A percentile compares a stretch with the other conserved stretches of the same genome.
Conservation (phyloP, 495 filamentous ascomycete species). For the Elasticomyces elasticus region DNA sequence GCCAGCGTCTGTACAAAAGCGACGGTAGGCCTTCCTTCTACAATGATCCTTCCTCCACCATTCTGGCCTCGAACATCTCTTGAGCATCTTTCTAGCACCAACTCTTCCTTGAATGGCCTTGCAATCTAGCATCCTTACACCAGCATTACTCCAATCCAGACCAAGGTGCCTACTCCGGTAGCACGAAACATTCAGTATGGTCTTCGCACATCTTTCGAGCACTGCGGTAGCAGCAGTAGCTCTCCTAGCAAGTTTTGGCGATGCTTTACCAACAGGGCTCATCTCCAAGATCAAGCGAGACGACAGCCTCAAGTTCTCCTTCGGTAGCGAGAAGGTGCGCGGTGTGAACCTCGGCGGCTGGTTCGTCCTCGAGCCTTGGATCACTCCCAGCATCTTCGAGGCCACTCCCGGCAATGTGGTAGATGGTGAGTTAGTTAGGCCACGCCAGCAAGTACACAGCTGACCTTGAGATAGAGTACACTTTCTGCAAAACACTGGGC, state of each 20-base stretch:
- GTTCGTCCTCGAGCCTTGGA: constrained; percentile 40
- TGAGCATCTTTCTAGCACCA: not conserved
- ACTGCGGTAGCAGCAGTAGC: constrained; percentile 16
- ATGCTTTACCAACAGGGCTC: constrained; percentile 11
- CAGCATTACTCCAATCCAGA: not conserved
- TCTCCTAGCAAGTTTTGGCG: constrained; percentile 8
- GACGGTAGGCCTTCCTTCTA: not conserved
- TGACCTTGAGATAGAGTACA: constrained; percentile 23
- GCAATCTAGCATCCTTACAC: not conserved
- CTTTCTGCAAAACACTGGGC: constrained; percentile 28
- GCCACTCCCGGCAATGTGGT: constrained; percentile 25
- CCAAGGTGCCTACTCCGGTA: constrained; percentile 1
- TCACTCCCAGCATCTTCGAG: constrained; percentile 39
- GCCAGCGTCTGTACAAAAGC: not conserved
- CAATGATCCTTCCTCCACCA: not conserved
- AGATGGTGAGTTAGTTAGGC: constrained; percentile 23
- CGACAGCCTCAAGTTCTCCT: constrained; percentile 26
- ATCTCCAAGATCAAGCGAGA: constrained; percentile 22
- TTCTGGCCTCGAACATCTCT: not conserved
- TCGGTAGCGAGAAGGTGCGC: constrained; percentile 30
- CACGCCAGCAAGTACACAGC: not conserved
- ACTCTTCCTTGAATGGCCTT: constrained; percentile 2
- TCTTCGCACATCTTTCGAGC: constrained; percentile 3
- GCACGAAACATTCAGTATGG: constrained; percentile 5
- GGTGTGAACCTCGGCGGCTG: constrained; percentile 39